Conservation (phyloP, 768 basidiomycete genomes). For the Russula sp. region DNA sequence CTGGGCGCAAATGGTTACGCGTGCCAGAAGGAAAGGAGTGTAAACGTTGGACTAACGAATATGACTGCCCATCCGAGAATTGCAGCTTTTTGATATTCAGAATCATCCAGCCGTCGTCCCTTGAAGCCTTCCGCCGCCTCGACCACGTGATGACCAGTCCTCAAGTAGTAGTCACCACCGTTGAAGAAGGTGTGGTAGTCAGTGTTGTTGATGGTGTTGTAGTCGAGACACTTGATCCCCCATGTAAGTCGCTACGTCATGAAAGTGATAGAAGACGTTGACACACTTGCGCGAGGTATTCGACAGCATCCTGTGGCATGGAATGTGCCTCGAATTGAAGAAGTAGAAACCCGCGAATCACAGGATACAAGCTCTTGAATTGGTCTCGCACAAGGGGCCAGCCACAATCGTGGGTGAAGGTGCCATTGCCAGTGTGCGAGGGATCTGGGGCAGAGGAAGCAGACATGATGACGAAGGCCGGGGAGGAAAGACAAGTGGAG, state of each 20-base stretch:
- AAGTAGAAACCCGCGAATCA: conserved; percentile 74
- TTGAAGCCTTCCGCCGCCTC: conserved; percentile 87
- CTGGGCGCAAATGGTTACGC: conserved; percentile 36
- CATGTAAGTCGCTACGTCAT: conserved; percentile 7
- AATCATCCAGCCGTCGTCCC: conserved; percentile 58
- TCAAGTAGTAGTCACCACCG: conserved; percentile 68
- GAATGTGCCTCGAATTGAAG: conserved; percentile 57
- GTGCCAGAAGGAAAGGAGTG: neutral
- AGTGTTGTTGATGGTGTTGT: too few species aligned
- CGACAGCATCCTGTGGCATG: conserved; percentile 78
- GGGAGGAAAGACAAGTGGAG: neutral
- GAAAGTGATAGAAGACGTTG: neutral
- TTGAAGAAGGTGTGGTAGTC: too few species aligned
- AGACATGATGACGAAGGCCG: neutral
- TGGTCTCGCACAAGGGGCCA: conserved; percentile 3
- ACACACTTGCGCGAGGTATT: conserved; percentile 78
- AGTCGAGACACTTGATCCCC: conserved; percentile 62
- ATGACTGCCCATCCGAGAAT: conserved; percentile 95
- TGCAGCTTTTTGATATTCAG: conserved; percentile 85
- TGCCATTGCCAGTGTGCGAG: neutral
- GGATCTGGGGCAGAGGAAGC: neutral
- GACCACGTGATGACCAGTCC: conserved; percentile 89
- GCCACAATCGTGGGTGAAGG: neutral
- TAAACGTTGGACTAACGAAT: conserved; percentile 51
- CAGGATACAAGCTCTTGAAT: conserved; percentile 42